Base-by-base conservation (phyloP, 2,329 filamentous ascomycete genomes). In the Colletotrichum sojae region DNA sequence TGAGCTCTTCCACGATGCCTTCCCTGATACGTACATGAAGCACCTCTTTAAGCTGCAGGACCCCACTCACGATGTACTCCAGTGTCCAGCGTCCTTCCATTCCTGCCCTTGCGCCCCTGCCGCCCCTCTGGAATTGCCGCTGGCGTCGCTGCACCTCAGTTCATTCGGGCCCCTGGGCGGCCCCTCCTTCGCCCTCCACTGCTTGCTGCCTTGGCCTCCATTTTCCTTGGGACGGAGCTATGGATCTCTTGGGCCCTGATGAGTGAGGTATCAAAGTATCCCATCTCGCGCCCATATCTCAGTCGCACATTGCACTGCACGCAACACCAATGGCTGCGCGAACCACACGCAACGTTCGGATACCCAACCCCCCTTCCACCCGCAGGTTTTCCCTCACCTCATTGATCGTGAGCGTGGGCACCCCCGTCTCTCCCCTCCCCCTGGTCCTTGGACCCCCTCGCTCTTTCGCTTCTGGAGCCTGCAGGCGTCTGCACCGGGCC, bases 401-500 rank as follows among this genome's bases (percentile, higher is more conserved):
- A 45, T 46, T 57, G 54, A 45, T 57, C 39, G 20, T 20, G 27
- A 40, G 15, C 48, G 36, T 53, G 46, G 48, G 31, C 22, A 36
- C 31, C 31, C 31, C 31, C 8, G 9, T 36, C 31, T 36, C 46
- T 12, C 20, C n/a, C 27, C 52, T 43, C 46, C 39, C 36, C 49
- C 16, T 36, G 49, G 16, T 12, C 51, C 59, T 36, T 53, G 59
- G 59, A 27, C 46, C 60, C 60, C 60, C 52, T 63, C 56, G 31
- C 54, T 49, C 39, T 56, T 39, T 58, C 31, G 48, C 61, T 54
- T 39, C 51, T 52, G 16, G 27, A 40, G 48, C 51, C 46, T 70
- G 55, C 67, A 64, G 55, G 51, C 60, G 55, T 69, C 63, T 69
- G 67, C 67, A 66, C 56, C 45, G 49, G 62, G 67, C 62, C 67